phyloP scores from a whole-genome alignment of 768 basidiomycete species.

The Cyclocybe aegerita region DNA sequence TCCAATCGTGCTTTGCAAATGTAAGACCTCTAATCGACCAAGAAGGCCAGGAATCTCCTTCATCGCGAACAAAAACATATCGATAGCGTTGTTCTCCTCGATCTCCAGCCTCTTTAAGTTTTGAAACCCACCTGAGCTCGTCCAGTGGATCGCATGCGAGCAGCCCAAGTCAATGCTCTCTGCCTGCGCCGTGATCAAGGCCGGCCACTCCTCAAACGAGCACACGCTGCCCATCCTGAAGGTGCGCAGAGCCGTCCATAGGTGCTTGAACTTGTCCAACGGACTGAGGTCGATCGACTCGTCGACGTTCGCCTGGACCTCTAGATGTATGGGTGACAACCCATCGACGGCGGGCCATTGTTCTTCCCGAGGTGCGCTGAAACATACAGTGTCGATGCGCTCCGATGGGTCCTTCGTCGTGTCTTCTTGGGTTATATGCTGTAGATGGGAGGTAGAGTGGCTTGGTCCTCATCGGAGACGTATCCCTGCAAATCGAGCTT shows the following conservation, averaged over 20 bases:
- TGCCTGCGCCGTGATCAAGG: constrained; percentile 2
- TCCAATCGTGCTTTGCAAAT: constrained; percentile 11
- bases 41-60: constrained; percentile 7
- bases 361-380: constrained; percentile 7
- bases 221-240: constrained; percentile 8
- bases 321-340: constrained; percentile 11
- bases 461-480: too few relatives aligned
- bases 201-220: constrained; percentile 6
- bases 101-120: constrained; percentile 11
- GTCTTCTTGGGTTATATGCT: constrained; percentile 6
- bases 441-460: background rate
- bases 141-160: constrained; percentile 5
- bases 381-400: constrained; percentile 11
- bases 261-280: constrained; percentile 8
- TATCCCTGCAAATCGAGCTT: too few relatives aligned
- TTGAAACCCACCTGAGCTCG: background rate
- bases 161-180: constrained; percentile 3
- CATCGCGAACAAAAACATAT: constrained; percentile 5
- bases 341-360: constrained; percentile 13
- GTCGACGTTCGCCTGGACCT: constrained; percentile 4
- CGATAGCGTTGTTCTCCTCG: constrained; percentile 12
- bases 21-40: constrained; percentile 8
- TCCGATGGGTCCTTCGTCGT: constrained; percentile 7
- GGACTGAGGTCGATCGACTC: constrained; percentile 5
- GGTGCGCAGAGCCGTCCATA: constrained; percentile 6